Evolutionary conservation across 1,284 basidiomycete genomes (phyloP).

Genomic region (Malassezia slooffiae): DNA sequence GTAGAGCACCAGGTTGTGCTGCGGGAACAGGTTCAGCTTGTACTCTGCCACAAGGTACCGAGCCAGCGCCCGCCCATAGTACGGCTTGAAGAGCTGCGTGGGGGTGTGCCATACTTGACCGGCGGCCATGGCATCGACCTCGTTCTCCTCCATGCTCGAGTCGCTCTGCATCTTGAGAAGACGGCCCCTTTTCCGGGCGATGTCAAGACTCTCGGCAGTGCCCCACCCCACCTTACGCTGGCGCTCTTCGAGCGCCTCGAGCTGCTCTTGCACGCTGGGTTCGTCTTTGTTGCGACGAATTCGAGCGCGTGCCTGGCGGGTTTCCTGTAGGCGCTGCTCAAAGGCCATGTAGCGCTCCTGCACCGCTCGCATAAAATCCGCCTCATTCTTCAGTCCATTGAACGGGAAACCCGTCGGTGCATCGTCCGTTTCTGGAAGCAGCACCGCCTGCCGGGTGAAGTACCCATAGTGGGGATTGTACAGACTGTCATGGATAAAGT

Average conservation of each 20-base stretch:
- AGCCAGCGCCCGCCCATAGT: slow-evolving; percentile 82
- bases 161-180: slow-evolving; percentile 27
- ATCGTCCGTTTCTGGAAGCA: slow-evolving; percentile 23
- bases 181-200: slow-evolving; percentile 21
- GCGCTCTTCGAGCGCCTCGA: neutral
- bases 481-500: slow-evolving; percentile 91
- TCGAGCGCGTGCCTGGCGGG: neutral
- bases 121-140: slow-evolving; percentile 51
- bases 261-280: slow-evolving; percentile 3
- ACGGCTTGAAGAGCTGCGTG: slow-evolving; percentile 95
- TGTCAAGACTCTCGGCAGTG: slow-evolving; percentile 24
- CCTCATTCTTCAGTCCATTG: slow-evolving; percentile 56
- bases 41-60: slow-evolving; percentile 81
- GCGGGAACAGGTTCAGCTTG: slow-evolving; percentile 80
- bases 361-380: slow-evolving; percentile 70
- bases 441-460: slow-evolving; percentile 53
- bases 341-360: slow-evolving; percentile 52
- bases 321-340: slow-evolving; percentile 18
- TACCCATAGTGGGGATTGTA: slow-evolving; percentile 98
- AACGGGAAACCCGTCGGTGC: slow-evolving; percentile 57
- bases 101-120: slow-evolving; percentile 98
- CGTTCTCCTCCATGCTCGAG: slow-evolving; percentile 20
- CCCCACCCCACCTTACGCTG: slow-evolving; percentile 8
- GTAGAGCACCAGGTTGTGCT: slow-evolving; percentile 87
- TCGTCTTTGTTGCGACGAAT: too few relatives aligned